A percentile compares a stretch with the other conserved stretches of the same genome.
These are phyloP conservation scores for Dacryopinax primogenitus DNA, from an alignment of 768 basidiomycete species.

Conservation along the genomic window DNA sequence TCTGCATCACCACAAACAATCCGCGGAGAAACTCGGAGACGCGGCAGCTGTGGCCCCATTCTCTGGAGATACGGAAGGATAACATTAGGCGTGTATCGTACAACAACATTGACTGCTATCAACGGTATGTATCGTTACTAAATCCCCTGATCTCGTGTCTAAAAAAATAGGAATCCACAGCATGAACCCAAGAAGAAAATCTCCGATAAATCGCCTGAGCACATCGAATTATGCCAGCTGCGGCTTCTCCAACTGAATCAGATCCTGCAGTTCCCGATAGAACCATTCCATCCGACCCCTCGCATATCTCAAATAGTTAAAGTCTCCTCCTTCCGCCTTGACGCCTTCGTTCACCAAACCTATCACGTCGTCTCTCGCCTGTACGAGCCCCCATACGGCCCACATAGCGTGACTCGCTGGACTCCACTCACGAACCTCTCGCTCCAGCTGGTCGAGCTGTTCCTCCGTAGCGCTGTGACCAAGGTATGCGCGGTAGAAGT, in stretches of 20 bases:
- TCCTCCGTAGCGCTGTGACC: conserved; percentile 29
- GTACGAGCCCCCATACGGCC: conserved; percentile 90
- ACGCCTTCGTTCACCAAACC: conserved; percentile 26
- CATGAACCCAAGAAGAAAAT: neutral
- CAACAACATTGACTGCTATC: neutral
- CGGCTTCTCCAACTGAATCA: conserved; percentile 13
- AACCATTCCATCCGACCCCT: conserved; percentile 31
- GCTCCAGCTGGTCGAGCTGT: conserved; percentile 49
- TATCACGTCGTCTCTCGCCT: conserved; percentile 65
- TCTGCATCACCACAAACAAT: conserved; percentile 4
- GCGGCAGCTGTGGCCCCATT: too few relatives aligned
- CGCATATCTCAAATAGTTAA: conserved; percentile 82
- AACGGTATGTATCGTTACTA: neutral
- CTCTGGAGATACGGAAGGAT: too few relatives aligned
- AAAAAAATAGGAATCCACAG: neutral
- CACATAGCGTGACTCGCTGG: conserved; percentile 85
- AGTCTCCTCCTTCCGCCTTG: conserved; percentile 32
- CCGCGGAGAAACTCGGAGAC: neutral
- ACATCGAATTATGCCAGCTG: neutral
- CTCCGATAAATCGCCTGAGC: neutral
- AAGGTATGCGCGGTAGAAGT: conserved; percentile 80
- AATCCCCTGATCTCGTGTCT: neutral
- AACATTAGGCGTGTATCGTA: conserved; percentile 8
- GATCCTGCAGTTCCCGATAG: conserved; percentile 26
- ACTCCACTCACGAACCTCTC: conserved; percentile 76